phyloP scores from a whole-genome alignment of 371 early-diverging fungal genomes.

The Mortierella sp. region DNA sequence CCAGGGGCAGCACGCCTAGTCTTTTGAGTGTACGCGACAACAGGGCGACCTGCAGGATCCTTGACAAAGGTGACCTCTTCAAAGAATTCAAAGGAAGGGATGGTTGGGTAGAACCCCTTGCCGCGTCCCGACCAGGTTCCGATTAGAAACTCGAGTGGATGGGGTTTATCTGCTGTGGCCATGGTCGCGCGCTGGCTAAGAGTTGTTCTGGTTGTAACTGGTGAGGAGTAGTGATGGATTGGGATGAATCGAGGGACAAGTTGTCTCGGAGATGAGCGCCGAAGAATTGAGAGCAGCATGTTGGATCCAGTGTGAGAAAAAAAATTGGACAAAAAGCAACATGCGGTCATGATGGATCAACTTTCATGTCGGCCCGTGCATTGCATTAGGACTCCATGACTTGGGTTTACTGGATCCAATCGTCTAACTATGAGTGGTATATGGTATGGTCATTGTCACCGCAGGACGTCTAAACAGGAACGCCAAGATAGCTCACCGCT shows the following conservation, averaged over 20 bases:
- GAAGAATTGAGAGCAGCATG: slow-evolving; percentile 14
- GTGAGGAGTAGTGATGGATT: not conserved
- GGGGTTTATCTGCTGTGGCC: slow-evolving; percentile 16
- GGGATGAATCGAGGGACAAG: not conserved
- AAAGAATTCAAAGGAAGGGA: slow-evolving; percentile 39
- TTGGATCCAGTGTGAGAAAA: not conserved
- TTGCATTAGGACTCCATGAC: too few relatives aligned
- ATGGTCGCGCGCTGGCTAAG: not conserved
- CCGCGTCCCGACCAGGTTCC: slow-evolving; percentile 44
- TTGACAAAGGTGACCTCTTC: slow-evolving; percentile 39
- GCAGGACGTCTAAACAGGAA: not conserved
- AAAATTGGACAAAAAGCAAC: not conserved
- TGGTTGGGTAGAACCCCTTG: slow-evolving; percentile 40
- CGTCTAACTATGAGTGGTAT: too few relatives aligned
- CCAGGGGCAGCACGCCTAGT: slow-evolving; percentile 26
- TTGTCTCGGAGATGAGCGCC: slow-evolving; percentile 26
- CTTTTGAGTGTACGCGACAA: slow-evolving; percentile 36
- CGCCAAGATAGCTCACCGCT: not conserved
- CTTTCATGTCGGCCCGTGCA: too few relatives aligned
- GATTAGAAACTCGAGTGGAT: slow-evolving; percentile 45
- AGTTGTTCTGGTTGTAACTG: not conserved
- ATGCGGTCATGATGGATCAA: too few relatives aligned
- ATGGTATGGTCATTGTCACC: too few relatives aligned
- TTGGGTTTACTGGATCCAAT: too few relatives aligned
- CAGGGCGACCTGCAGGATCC: slow-evolving; percentile 39